Base-by-base conservation (phyloP, 306 rosid species). In the Mucuna pruriens region DNA sequence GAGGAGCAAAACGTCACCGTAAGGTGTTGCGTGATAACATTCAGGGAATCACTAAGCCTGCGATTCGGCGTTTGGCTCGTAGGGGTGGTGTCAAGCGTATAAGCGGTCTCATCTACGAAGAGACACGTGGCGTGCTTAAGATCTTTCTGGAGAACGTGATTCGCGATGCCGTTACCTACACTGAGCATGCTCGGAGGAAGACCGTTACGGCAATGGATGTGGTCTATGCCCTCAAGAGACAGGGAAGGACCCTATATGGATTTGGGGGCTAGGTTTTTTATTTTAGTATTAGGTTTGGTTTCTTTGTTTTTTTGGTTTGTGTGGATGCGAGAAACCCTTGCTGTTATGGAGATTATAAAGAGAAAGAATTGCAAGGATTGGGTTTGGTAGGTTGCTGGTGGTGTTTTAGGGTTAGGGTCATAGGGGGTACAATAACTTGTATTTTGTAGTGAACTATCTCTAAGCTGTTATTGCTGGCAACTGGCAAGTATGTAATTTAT, bases 191-290 rank as follows among this genome's bases (percentile, higher is more conserved):
- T 0, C 80, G 95, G 69, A 84, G 93, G 80, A 91, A 91, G 88
- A 91, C 93, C 0, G 96, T 91, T 10, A 91, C 96, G 3, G 96
- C 93, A 0, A 91, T 91, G 96, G 96, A 91, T 17, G 96, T 91
- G 0, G 96, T 91, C 0, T 91, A 91, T 7, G 96, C 93, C 0
- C 80, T 91, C 4, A 91, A 91, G 92, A 88, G 96, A 82, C 93
- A 91, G 22, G 96, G 96, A 10, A 88, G 93, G 72, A 91, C 96
- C 3, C 89, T 91, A 0, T 90, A 89, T 9, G 96, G 96, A 3
- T 91, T 91, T 58, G 97, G 97, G 65, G 94, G 97, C 76, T 92
- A 90, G 86, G 84, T 58, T 48, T 74, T 16, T 40, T 5, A 4
- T 17, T 40, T 23, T 58, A 2, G 19, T 45, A 0, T 9, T 9